Evolutionary conservation across 257 asterid genomes (phyloP), one percentile per base, ranked within the genome.

Genomic region (Eucommia ulmoides): DNA sequence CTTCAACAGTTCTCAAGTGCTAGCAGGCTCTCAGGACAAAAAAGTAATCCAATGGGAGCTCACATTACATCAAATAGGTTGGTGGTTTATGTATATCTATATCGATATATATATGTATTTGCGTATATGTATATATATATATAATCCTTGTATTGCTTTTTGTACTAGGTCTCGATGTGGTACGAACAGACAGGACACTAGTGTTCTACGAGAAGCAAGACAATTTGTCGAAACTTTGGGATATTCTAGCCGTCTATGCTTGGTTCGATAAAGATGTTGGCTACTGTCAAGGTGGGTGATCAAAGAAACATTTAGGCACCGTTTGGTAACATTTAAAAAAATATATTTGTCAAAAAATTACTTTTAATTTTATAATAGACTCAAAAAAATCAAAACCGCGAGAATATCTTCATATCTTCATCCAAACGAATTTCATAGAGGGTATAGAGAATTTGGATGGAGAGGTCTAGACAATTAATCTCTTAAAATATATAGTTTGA

Each of bases 41-140:
- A 82, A 78, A 72, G 88, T 82, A 58, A 81, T 85, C 64, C 80
- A 85, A 56, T 89, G 96, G 96, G 83, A 83, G 64, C 96, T 80
- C 55, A 74, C 82, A 23, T 74, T 87, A 61, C 94, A 87, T 73
- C 98, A 89, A 69, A 89, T 85, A 82, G 98, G 98, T 89, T 65
- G 51, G 77, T 75, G 23, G 20, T 53, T 59, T 38, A 46, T 58
- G 8, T 42, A 24, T n/a, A n/a, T n/a, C n/a, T n/a, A n/a, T n/a
- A n/a, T n/a, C n/a, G n/a, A n/a, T n/a, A n/a, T n/a, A n/a, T n/a
- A n/a, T n/a, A n/a, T n/a, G n/a, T n/a, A n/a, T n/a, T 42, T 42
- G 8, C 15, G 48, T 45, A 45, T 55, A 29, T 38, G 20, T 25
- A 19, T 18, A 41, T 48, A 58, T 17, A 62, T 24, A 19, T 12